Conservation (phyloP, 164 flowering plant species). For the Sedum album region DNA sequence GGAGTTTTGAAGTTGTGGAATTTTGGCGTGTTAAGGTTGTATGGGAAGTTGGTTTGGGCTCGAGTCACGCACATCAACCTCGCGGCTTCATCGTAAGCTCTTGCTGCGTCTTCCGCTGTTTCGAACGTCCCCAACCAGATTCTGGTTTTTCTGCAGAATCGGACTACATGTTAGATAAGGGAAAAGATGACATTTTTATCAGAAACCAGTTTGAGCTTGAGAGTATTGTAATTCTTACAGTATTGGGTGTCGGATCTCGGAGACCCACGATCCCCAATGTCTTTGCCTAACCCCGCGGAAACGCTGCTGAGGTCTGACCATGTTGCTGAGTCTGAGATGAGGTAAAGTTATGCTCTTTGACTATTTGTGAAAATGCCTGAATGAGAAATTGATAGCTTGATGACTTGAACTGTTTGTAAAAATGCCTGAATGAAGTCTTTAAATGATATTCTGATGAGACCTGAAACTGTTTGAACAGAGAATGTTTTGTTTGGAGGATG, state of each 20-base stretch:
- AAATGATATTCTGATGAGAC: background rate
- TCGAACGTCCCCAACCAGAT: conserved; percentile 90
- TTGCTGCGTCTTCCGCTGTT: conserved; percentile 83
- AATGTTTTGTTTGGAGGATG: too few species aligned
- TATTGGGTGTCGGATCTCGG: conserved; percentile 78
- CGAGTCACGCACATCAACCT: conserved; percentile 81
- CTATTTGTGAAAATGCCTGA: conserved; percentile 25
- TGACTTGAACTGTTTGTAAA: conserved; percentile 1
- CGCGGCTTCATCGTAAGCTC: conserved; percentile 89
- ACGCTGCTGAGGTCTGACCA: too few species aligned
- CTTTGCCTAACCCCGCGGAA: too few species aligned
- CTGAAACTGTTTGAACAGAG: conserved; percentile 3
- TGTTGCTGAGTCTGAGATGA: conserved; percentile 17
- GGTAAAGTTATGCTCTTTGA: conserved; percentile 12
- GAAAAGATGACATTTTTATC: background rate
- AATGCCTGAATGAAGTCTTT: background rate
- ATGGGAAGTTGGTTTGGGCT: conserved; percentile 76
- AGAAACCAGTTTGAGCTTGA: background rate
- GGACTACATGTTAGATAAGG: background rate
- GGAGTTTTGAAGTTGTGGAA: conserved; percentile 54
- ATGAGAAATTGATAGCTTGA: background rate
- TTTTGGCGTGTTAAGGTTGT: conserved; percentile 46
- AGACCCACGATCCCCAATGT: conserved; percentile 91
- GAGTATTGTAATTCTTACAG: conserved; percentile 32
- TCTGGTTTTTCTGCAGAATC: conserved; percentile 57